phyloP scores from a whole-genome alignment of 176 grass and related monocot species.

The Guadua angustifolia region DNA sequence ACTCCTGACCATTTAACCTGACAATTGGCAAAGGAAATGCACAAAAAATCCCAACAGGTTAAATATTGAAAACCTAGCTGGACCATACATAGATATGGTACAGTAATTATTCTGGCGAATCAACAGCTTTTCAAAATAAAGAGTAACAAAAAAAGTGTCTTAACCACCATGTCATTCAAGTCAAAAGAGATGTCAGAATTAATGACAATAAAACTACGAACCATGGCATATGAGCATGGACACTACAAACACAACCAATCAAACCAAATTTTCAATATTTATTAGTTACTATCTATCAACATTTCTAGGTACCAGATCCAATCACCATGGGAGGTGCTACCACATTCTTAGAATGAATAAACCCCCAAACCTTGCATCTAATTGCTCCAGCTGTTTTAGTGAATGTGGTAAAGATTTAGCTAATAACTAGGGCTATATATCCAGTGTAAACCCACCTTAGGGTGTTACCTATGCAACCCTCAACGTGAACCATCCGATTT shows the following conservation, averaged over 20 bases:
- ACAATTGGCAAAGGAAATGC: constrained; percentile 34
- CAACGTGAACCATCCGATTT: too few relatives aligned
- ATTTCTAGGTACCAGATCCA: background rate
- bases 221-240: background rate
- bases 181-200: background rate
- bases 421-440: background rate
- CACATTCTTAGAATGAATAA: background rate
- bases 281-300: background rate
- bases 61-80: constrained; percentile 24
- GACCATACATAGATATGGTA: background rate
- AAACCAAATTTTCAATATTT: background rate
- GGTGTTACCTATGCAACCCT: too few relatives aligned
- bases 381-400: constrained; percentile 18
- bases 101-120: background rate
- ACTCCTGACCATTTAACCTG: constrained; percentile 99
- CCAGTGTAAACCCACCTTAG: too few relatives aligned
- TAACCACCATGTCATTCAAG: too few relatives aligned
- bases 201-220: background rate
- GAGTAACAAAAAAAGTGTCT: background rate
- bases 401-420: background rate
- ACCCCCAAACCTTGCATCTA: background rate
- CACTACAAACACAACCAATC: background rate
- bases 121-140: background rate
- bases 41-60: constrained; percentile 6
- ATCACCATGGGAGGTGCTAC: background rate